Evolutionary conservation across 2,329 filamentous ascomycete genomes (phyloP).

Genomic region (Triangularia setosa): DNA sequence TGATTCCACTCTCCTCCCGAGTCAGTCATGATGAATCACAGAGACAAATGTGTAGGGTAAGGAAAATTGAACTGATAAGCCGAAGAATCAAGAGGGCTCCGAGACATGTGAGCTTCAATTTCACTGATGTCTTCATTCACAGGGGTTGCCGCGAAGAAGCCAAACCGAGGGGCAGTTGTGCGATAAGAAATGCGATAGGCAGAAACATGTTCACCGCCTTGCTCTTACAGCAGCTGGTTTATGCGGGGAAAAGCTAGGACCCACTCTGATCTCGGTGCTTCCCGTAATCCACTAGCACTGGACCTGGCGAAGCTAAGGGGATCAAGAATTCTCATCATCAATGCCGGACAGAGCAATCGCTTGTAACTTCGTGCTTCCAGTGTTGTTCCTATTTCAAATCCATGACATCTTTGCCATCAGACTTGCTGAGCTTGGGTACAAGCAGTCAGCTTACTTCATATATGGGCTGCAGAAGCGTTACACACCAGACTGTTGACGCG

Average conservation of each 20-base stretch:
- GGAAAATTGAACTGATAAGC: neutral
- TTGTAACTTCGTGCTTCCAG: neutral
- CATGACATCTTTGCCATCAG: neutral
- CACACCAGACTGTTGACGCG: neutral
- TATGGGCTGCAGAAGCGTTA: neutral
- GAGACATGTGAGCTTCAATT: no score
- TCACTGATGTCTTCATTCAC: neutral
- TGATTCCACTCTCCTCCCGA: conserved; percentile 23
- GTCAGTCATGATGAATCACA: conserved; percentile 6
- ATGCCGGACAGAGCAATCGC: neutral
- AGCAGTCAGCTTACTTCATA: neutral
- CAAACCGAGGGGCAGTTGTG: neutral
- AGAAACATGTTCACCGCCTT: neutral
- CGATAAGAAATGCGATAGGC: neutral
- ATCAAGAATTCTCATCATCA: neutral
- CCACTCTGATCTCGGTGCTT: neutral
- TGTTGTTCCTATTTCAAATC: neutral
- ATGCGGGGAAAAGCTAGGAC: neutral
- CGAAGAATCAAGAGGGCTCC: neutral
- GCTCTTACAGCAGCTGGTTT: neutral
- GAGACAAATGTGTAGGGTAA: neutral
- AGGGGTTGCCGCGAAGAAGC: neutral
- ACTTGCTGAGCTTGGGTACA: neutral
- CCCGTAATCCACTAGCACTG: neutral
- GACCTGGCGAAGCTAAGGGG: neutral